Percentiles rank a stretch among this genome's conserved stretches.
Evolutionary conservation across 495 filamentous ascomycete species (phyloP).

Genomic region (Penicillium macrosclerotiorum): DNA sequence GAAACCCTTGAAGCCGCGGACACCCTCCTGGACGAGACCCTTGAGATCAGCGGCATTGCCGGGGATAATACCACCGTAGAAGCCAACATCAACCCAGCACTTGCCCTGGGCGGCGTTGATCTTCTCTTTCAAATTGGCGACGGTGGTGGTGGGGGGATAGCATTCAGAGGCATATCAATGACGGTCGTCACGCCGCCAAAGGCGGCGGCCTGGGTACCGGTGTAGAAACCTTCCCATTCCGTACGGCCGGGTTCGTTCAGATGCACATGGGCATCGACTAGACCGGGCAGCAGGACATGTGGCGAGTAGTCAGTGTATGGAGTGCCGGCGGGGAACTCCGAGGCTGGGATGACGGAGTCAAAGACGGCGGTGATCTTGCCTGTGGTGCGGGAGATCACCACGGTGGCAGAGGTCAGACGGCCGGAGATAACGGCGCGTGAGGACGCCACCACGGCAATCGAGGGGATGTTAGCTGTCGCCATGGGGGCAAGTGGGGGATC

Average conservation of each 20-base stretch:
- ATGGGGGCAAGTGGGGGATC: constrained; percentile 20
- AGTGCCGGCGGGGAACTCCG: constrained; percentile 68
- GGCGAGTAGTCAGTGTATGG: constrained; percentile 83
- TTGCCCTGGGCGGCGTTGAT: constrained; percentile 79
- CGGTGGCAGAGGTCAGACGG: constrained; percentile 69
- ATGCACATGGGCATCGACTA: constrained; percentile 97
- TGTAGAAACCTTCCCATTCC: constrained; percentile 98
- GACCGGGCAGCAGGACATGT: constrained; percentile 81
- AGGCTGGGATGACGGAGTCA: constrained; percentile 65
- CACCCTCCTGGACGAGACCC: constrained; percentile 77
- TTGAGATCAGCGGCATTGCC: constrained; percentile 82
- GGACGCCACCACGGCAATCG: constrained; percentile 75
- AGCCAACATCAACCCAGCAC: constrained; percentile 98
- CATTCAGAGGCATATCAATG: constrained; percentile 97
- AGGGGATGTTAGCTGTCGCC: constrained; percentile 34
- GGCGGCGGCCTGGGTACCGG: constrained; percentile 88
- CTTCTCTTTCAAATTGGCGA: constrained; percentile 79
- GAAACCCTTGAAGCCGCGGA: constrained; percentile 96
- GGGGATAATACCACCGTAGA: constrained; percentile 94
- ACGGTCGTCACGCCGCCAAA: constrained; percentile 98
- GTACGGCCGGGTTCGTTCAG: constrained; percentile 96
- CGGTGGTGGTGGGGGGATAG: constrained; percentile 92
- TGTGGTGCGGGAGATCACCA: constrained; percentile 72
- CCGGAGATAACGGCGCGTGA: constrained; percentile 71
- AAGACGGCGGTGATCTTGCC: constrained; percentile 85